Evolutionary conservation across 2,329 filamentous ascomycete genomes (phyloP).

Genomic region (Alternaria tenuissima): DNA sequence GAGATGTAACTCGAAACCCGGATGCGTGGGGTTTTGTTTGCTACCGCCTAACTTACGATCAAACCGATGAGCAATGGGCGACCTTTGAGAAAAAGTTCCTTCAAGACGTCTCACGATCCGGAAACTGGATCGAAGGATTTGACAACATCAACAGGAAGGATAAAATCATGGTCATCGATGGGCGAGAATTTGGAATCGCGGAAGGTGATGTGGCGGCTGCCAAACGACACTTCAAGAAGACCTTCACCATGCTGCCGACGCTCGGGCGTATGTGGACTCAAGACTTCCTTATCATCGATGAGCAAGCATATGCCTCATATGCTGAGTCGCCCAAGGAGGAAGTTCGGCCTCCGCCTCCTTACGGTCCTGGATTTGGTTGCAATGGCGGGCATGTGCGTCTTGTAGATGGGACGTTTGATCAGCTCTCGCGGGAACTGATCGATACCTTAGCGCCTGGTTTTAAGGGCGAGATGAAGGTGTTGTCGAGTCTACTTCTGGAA

Average conservation of each 20-base stretch:
- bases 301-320: slow-evolving; percentile 18
- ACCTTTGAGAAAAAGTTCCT: slow-evolving; percentile 21
- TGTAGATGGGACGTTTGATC: neutral
- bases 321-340: neutral
- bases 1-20: slow-evolving; percentile 6
- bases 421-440: neutral
- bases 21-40: slow-evolving; percentile 28
- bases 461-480: neutral
- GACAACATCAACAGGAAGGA: slow-evolving; percentile 12
- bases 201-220: slow-evolving; percentile 30
- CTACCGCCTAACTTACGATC: slow-evolving; percentile 30
- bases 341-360: neutral
- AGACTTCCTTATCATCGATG: slow-evolving; percentile 28
- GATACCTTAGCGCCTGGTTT: neutral
- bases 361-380: neutral
- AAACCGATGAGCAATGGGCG: slow-evolving; percentile 28
- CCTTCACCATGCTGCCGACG: slow-evolving; percentile 13
- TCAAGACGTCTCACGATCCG: slow-evolving; percentile 18
- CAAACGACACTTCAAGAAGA: slow-evolving; percentile 18
- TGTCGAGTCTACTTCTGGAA: neutral
- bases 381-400: neutral
- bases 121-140: slow-evolving; percentile 6
- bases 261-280: slow-evolving; percentile 20
- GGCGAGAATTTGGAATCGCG: slow-evolving; percentile 22
- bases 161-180: slow-evolving; percentile 20